These are phyloP conservation scores for Misopates orontium DNA, from an alignment of 257 asterid genomes.

Conservation along the genomic window DNA sequence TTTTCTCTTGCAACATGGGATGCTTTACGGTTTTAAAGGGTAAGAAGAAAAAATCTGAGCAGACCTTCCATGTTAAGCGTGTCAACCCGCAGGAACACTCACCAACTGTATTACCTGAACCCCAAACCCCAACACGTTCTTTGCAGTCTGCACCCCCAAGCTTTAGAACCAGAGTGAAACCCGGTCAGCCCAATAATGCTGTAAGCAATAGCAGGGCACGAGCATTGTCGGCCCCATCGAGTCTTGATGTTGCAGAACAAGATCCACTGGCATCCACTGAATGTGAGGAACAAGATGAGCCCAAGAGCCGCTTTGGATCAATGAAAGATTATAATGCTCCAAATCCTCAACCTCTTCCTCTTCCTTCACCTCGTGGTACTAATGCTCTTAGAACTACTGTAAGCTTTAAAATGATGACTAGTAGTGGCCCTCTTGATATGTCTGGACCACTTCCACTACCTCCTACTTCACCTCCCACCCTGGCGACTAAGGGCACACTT, in stretches of 20 bases:
- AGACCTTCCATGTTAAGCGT: slow-evolving; percentile 42
- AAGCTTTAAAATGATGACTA: slow-evolving; percentile 66
- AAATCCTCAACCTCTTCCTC: slow-evolving; percentile 93
- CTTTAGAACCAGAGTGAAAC: slow-evolving; percentile 68
- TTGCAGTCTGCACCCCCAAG: slow-evolving; percentile 95
- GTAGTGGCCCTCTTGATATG: slow-evolving; percentile 63
- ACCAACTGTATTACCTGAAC: slow-evolving; percentile 79
- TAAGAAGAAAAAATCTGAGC: slow-evolving; percentile 71
- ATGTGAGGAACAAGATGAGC: slow-evolving; percentile 69
- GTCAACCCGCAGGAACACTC: slow-evolving; percentile 61
- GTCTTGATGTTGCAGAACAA: slow-evolving; percentile 67
- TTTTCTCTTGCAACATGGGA: slow-evolving; percentile 56
- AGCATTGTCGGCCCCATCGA: slow-evolving; percentile 79
- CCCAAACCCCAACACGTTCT: slow-evolving; percentile 53
- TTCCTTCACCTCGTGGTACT: slow-evolving; percentile 65
- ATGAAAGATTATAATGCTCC: slow-evolving; percentile 67
- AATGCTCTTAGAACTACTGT: slow-evolving; percentile 52
- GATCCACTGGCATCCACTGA: slow-evolving; percentile 51
- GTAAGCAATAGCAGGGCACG: slow-evolving; percentile 50
- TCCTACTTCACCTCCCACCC: slow-evolving; percentile 53
- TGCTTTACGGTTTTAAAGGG: slow-evolving; percentile 73
- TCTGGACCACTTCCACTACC: slow-evolving; percentile 94
- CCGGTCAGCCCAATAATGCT: slow-evolving; percentile 39
- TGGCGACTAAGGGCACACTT: slow-evolving; percentile 50
- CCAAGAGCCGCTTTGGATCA: slow-evolving; percentile 58